Percentiles rank a stretch among this genome's conserved stretches.
These are phyloP conservation scores for Barnettozyma populi DNA, from an alignment of 805 yeast species.

Conservation along the genomic window DNA sequence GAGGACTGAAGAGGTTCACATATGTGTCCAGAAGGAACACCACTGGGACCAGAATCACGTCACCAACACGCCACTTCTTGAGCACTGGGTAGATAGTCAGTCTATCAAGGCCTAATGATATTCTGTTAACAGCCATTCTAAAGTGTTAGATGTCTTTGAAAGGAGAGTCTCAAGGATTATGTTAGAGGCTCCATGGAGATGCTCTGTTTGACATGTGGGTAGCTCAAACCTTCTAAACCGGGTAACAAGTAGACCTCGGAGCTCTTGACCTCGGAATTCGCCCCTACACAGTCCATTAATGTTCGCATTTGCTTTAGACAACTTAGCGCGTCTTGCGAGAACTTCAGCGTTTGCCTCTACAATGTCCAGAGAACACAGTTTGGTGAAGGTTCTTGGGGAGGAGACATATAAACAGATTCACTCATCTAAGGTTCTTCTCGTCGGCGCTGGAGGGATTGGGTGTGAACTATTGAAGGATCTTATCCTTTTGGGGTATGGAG, in stretches of 20 bases:
- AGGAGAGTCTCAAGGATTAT: too few relatives aligned
- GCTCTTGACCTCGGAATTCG: too few relatives aligned
- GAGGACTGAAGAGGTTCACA: conserved; percentile 35
- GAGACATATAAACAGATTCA: conserved; percentile 10
- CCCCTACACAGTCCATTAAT: too few relatives aligned
- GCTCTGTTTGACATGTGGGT: too few relatives aligned
- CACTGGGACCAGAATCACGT: conserved; percentile 28
- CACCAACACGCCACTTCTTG: conserved; percentile 36
- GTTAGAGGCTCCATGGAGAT: too few relatives aligned
- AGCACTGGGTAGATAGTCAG: conserved; percentile 18
- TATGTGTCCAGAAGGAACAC: conserved; percentile 29
- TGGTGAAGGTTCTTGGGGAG: conserved; percentile 17
- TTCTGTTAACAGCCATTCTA: conserved; percentile 24
- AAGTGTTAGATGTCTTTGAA: background rate
- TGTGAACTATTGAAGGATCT: conserved; percentile 84
- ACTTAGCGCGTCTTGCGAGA: too few relatives aligned
- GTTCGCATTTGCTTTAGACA: too few relatives aligned
- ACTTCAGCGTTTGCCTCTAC: background rate
- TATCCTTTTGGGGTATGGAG: conserved; percentile 75
- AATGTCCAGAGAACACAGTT: conserved; percentile 16
- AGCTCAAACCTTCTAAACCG: too few relatives aligned
- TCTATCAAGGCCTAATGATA: conserved; percentile 22
- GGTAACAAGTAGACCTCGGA: too few relatives aligned
- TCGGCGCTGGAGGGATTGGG: conserved; percentile 97
- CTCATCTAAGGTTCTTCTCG: conserved; percentile 59